These are phyloP conservation scores for Centrapalus pauciflorus DNA, from an alignment of 129 eudicot species.

Conservation along the genomic window DNA sequence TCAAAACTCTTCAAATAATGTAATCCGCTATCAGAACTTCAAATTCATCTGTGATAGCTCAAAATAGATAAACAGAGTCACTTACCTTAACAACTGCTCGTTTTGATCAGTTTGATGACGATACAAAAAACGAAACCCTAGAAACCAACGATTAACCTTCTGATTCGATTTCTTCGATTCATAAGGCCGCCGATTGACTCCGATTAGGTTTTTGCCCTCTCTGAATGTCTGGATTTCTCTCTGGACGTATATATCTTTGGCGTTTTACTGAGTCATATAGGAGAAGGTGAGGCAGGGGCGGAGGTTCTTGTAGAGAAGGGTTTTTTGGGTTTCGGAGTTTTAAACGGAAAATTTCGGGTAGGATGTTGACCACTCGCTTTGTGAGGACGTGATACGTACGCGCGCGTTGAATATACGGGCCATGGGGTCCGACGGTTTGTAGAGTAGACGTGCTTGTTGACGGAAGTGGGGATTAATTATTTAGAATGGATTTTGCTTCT, in stretches of 20 bases:
- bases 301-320: slow-evolving; percentile 31
- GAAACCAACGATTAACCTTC: slow-evolving; percentile 14
- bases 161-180: not conserved
- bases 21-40: slow-evolving; percentile 9
- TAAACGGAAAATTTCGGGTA: slow-evolving; percentile 12
- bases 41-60: slow-evolving; percentile 2
- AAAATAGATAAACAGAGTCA: not conserved
- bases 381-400: not conserved
- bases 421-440: not conserved
- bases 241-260: slow-evolving; percentile 3
- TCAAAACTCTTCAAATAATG: slow-evolving; percentile 17
- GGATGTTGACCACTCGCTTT: slow-evolving; percentile 22
- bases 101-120: slow-evolving; percentile 30
- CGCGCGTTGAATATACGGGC: not conserved
- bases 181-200: slow-evolving; percentile 18
- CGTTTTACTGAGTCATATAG: slow-evolving; percentile 4
- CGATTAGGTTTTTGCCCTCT: slow-evolving; percentile 20
- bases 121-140: slow-evolving; percentile 45
- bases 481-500: not conserved
- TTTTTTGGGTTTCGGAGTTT: slow-evolving; percentile 31
- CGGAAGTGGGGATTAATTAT: slow-evolving; percentile 17
- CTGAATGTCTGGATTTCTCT: slow-evolving; percentile 7
- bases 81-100: slow-evolving; percentile 30
- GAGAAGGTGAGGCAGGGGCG: slow-evolving; percentile 38
- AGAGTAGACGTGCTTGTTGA: slow-evolving; percentile 11